Base-by-base conservation (phyloP, 257 asterid genomes). In the Gentiana macrophylla region DNA sequence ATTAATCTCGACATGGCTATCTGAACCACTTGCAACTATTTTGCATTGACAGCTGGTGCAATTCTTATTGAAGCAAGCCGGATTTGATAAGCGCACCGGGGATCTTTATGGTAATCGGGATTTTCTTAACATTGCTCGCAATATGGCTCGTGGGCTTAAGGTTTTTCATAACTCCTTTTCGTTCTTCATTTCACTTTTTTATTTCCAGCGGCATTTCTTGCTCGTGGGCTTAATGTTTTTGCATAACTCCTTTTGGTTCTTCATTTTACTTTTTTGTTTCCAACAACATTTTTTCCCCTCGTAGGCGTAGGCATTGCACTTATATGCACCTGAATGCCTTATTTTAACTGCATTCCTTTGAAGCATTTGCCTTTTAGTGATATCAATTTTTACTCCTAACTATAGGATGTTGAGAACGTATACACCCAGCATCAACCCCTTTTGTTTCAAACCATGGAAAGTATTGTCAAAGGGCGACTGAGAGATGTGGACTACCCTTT, bases 391-490 rank as follows among this genome's bases (percentile, higher is more conserved):
- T 53, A 50, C 72, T 66, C 8, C 74, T 24, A 24, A 24, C 24
- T 24, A 24, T 24, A 89, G 97, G 98, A 96, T 41, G 95, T 92
- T 57, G 95, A 92, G 84, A 92, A 92, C 71, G 98, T 92, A 35
- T 92, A 92, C 71, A 92, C 98, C 68, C 98, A 91, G 75, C 98
- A 91, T 78, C 98, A 92, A 72, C 96, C 97, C 38, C 81, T 87
- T 12, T 74, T 92, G 59, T 72, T 80, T 76, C 97, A 87, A 69
- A 88, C 86, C 33, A 85, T 92, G 95, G 98, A 88, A 80, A 92
- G 92, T 80, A 80, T 88, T 66, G 76, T 72, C 64, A 88, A 80
- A 74, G 97, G 98, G 56, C 86, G 98, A 60, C 36, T 88, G 81
- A 85, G 94, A 77, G 98, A 92, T 71, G 81, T 92, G 49, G 98